Conservation (phyloP, 2,329 filamentous ascomycete species). For the Chaetomium sp. region DNA sequence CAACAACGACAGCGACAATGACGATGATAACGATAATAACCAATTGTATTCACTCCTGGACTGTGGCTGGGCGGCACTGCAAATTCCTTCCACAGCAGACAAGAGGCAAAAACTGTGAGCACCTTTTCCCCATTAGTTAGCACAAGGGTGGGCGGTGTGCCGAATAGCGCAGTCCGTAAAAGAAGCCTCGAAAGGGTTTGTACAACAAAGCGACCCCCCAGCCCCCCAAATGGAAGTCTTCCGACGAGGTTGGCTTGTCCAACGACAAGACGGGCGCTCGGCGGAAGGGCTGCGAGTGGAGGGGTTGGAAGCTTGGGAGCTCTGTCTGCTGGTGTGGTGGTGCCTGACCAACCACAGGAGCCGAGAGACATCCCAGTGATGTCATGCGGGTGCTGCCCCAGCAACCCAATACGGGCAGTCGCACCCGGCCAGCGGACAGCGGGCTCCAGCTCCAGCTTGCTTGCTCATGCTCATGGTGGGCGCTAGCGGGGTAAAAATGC, state of each 20-base stretch:
- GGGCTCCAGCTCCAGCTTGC: no score
- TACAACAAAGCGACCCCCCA: background rate
- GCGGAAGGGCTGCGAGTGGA: conserved; percentile 1
- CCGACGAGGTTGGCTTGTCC: no score
- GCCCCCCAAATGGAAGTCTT: no score
- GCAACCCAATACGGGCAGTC: conserved; percentile 13
- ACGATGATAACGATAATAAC: background rate
- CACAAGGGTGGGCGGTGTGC: conserved; percentile 2
- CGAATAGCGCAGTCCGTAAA: background rate
- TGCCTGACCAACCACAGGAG: conserved; percentile 16
- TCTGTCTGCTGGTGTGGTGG: background rate
- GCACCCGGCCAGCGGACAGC: no score
- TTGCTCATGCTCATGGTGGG: background rate
- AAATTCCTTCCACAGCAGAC: background rate
- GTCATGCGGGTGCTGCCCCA: conserved; percentile 22
- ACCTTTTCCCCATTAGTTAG: background rate
- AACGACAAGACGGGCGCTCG: background rate
- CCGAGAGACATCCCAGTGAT: conserved; percentile 13
- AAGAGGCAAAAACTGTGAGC: background rate
- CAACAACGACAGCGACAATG: background rate
- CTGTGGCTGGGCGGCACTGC: conserved; percentile 1
- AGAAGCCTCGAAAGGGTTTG: background rate
- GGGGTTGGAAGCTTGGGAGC: background rate
- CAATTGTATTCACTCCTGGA: background rate
- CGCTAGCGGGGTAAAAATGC: conserved; percentile 17